Conservation (phyloP, 2,329 filamentous ascomycete species). For the Xylariaceae sp. region DNA sequence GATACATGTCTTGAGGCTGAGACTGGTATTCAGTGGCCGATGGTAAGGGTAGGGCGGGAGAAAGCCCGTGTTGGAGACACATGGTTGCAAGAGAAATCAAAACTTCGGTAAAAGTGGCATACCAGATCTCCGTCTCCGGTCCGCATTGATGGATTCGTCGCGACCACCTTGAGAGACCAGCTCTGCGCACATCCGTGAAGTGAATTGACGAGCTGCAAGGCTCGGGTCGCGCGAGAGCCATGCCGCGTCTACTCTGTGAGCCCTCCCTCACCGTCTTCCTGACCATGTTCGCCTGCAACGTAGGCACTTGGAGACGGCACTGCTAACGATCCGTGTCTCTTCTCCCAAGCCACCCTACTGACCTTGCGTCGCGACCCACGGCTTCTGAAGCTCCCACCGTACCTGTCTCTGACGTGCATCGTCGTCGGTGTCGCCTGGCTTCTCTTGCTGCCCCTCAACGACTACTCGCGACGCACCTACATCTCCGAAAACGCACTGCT, state of each 20-base stretch:
- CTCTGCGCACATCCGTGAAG: slow-evolving; percentile 4
- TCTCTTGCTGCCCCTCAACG: slow-evolving; percentile 80
- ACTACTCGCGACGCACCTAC: slow-evolving; percentile 90
- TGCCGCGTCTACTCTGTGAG: slow-evolving; percentile 57
- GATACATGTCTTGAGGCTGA: too few species aligned
- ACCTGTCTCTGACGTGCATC: slow-evolving; percentile 82
- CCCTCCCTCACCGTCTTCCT: not conserved
- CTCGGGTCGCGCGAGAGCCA: slow-evolving; percentile 27
- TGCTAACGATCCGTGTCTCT: slow-evolving; percentile 20
- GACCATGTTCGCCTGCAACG: not conserved
- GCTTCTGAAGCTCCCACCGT: slow-evolving; percentile 79
- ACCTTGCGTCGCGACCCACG: slow-evolving; percentile 77
- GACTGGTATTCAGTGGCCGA: too few species aligned
- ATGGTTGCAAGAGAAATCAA: too few species aligned
- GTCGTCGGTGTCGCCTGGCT: slow-evolving; percentile 86
- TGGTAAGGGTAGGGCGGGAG: too few species aligned
- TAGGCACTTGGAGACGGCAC: not conserved
- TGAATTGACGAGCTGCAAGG: slow-evolving; percentile 6
- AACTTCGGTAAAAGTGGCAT: too few species aligned
- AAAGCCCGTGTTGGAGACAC: too few species aligned
- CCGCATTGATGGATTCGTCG: slow-evolving; percentile 6
- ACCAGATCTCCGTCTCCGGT: too few species aligned
- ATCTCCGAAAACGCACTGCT: slow-evolving; percentile 96
- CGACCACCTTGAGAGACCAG: slow-evolving; percentile 7
- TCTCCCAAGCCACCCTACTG: slow-evolving; percentile 55